A percentile compares a stretch with the other conserved stretches of the same genome.
These are phyloP conservation scores for Evansstolkia leycettana DNA, from an alignment of 495 filamentous ascomycete species.

Conservation along the genomic window DNA sequence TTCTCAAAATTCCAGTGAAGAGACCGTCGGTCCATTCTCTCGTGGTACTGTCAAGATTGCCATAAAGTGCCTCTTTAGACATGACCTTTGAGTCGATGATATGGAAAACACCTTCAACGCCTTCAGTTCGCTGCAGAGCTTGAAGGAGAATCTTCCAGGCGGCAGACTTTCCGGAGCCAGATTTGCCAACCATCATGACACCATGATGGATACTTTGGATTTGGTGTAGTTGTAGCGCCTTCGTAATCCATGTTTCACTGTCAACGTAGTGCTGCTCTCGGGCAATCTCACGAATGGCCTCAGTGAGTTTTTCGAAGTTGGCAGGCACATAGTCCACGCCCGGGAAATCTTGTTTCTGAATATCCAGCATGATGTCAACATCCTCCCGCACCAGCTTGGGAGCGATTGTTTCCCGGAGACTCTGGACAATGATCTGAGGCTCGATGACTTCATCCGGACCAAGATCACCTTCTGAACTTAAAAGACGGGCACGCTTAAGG, in stretches of 20 bases:
- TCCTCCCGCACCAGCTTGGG: constrained; percentile 89
- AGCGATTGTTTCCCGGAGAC: constrained; percentile 94
- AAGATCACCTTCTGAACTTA: constrained; percentile 38
- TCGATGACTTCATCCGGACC: constrained; percentile 68
- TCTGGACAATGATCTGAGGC: constrained; percentile 98
- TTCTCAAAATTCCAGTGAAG: constrained; percentile 94
- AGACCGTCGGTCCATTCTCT: constrained; percentile 97
- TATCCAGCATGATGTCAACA: constrained; percentile 73
- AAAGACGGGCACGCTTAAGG: constrained; percentile 76
- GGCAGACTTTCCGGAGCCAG: constrained; percentile 87
- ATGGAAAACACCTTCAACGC: constrained; percentile 86
- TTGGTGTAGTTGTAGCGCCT: constrained; percentile 90
- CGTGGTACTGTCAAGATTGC: constrained; percentile 89
- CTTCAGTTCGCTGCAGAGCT: constrained; percentile 81
- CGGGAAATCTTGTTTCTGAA: constrained; percentile 81
- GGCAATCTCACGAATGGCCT: constrained; percentile 72
- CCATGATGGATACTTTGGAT: constrained; percentile 97
- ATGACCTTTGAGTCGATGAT: constrained; percentile 99
- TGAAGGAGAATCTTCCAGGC: constrained; percentile 92
- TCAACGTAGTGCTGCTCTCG: constrained; percentile 71
- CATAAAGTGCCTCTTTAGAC: constrained; percentile 96
- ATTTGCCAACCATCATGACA: constrained; percentile 99
- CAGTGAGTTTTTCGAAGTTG: constrained; percentile 62
- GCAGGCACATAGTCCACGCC: constrained; percentile 88
- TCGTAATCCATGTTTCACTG: constrained; percentile 91